Base-by-base conservation (phyloP, 2,329 filamentous ascomycete species). In the Ceratocystis variospora region DNA sequence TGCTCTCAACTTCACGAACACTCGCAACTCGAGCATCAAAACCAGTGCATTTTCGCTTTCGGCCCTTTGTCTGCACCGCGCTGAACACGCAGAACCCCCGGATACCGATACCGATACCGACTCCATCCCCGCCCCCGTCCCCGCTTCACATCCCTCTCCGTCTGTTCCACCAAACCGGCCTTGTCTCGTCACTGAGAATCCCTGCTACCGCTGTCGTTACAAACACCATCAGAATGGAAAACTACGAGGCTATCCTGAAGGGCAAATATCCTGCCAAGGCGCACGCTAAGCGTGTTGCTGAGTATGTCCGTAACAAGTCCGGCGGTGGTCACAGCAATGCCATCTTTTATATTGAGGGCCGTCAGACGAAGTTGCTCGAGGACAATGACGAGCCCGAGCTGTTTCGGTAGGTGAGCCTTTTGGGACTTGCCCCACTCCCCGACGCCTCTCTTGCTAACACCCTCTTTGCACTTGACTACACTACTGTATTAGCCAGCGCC, bases 331-430 rank as follows among this genome's bases (percentile, higher is more conserved):
- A 80, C 66, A 73, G 72, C 41, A 81, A 78, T 41, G 92, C 91
- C 61, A 80, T 93, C 19, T 81, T 99, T 67, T 99, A 96, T 74
- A 81, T 97, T 59, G 93, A 97, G 78, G 88, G 87, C 65, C 88
- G 92, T 73, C 85, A 87, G 75, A 90, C 87, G 69, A 86, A 83
- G 73, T 80, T 96, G 75, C 83, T 89, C 61, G 93, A 97, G 77
- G 93, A 99, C 75, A 93, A 90, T 73, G 94, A 97, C 75, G 85
- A 89, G 73, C 81, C 87, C 6, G 83, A 86, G 72, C 90, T 85
- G 28, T 96, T 96, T 75, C 83, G 90, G 85, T 91, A 80, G 64
- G 71, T 59, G 10, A 22, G 50, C 50, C 50, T 55, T 25, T 55
- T 31, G 12, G 2, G 22, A 15, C 50, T 12, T 19, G n/a, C 19